Conservation (phyloP, 75 land plant species). For the Larix kaempferi region DNA sequence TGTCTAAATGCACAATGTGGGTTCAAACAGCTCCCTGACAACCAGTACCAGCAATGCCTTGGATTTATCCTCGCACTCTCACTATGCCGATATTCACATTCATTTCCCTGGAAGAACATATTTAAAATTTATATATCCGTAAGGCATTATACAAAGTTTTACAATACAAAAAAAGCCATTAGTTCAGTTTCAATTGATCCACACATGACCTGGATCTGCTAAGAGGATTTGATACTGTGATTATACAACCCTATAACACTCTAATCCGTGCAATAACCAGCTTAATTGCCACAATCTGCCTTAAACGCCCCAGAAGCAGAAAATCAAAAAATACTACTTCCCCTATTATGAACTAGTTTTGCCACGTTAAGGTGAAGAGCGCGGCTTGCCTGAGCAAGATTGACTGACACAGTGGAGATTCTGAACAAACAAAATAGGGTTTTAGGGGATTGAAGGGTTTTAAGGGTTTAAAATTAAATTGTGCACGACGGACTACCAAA, state of each 20-base stretch:
- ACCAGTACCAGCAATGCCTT: constrained; percentile 91
- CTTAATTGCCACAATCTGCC: neutral
- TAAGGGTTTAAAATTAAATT: neutral
- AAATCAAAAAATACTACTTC: neutral
- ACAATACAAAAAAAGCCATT: neutral
- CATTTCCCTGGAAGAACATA: constrained; percentile 35
- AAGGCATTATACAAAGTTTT: neutral
- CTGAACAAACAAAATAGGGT: neutral
- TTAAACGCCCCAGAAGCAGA: neutral
- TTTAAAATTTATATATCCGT: neutral
- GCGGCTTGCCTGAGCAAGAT: neutral
- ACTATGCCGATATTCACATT: constrained; percentile 90
- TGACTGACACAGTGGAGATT: neutral
- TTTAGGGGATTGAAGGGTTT: neutral
- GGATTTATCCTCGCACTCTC: constrained; percentile 81
- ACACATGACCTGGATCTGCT: neutral
- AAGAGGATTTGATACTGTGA: neutral
- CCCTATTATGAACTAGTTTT: neutral
- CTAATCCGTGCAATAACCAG: neutral
- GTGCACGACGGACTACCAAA: too few relatives aligned
- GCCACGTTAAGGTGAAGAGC: neutral
- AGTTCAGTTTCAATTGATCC: neutral
- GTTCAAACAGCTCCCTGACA: constrained; percentile 64
- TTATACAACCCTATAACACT: neutral
- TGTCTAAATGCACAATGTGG: constrained; percentile 77